These are phyloP conservation scores for Tetragonia tetragonoides DNA, from an alignment of 148 eudicot genomes.

Conservation along the genomic window DNA sequence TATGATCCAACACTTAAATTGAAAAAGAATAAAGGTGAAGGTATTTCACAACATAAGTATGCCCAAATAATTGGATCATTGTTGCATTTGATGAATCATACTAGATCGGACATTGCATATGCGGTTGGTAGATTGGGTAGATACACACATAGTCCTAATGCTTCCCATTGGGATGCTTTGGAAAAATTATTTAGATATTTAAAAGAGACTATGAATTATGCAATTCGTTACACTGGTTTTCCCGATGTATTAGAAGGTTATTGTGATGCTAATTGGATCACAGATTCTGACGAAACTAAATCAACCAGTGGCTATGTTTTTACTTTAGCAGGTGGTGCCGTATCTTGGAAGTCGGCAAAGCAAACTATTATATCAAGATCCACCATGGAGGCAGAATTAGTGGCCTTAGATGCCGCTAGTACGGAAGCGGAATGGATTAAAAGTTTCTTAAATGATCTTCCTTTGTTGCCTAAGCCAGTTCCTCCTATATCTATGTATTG, in stretches of 20 bases:
- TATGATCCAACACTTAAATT: too few relatives aligned
- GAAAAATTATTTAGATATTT: background rate
- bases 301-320: background rate
- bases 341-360: background rate
- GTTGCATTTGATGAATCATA: too few relatives aligned
- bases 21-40: too few relatives aligned
- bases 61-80: too few relatives aligned
- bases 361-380: background rate
- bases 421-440: background rate
- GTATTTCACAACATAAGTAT: too few relatives aligned
- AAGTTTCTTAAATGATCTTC: background rate
- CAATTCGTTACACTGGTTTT: background rate
- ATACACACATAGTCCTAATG: background rate
- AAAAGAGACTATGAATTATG: background rate
- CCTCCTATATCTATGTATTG: background rate
- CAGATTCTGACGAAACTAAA: background rate
- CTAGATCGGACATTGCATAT: too few relatives aligned
- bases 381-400: background rate
- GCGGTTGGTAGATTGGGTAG: too few relatives aligned
- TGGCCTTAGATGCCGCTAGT: background rate
- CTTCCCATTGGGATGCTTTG: background rate
- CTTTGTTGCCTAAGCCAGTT: background rate
- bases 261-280: background rate
- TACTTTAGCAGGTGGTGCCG: background rate
- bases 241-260: background rate